Conservation (phyloP, 441 rosid species). For the Aleurites moluccanus region DNA sequence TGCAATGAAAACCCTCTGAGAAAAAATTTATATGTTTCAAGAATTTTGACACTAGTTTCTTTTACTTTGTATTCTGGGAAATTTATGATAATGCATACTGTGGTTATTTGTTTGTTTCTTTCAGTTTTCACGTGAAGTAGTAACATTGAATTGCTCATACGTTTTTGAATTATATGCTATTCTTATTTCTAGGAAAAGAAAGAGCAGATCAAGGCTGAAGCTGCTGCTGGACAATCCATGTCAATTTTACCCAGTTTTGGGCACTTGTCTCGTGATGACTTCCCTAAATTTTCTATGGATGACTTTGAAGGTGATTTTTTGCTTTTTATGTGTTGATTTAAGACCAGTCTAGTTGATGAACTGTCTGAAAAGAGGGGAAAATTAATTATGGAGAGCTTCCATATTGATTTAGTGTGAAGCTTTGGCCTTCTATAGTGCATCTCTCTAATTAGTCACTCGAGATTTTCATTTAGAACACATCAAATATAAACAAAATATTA, state of each 20-base stretch:
- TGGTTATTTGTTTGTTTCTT: background rate
- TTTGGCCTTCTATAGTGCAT: background rate
- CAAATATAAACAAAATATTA: background rate
- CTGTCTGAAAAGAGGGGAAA: background rate
- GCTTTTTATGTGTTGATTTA: background rate
- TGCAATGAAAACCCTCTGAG: background rate
- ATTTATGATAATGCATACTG: background rate
- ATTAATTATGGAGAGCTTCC: background rate
- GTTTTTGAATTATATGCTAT: slow-evolving; percentile 27
- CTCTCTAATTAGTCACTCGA: background rate
- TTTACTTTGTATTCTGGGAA: background rate
- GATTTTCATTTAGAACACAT: background rate
- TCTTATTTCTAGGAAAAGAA: slow-evolving; percentile 57
- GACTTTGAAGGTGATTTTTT: slow-evolving; percentile 75
- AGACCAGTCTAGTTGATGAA: background rate
- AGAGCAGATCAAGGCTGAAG: slow-evolving; percentile 78
- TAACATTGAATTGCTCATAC: background rate
- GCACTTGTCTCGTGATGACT: slow-evolving; percentile 35
- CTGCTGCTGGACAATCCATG: slow-evolving; percentile 45
- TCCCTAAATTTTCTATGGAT: slow-evolving; percentile 71
- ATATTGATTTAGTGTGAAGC: background rate
- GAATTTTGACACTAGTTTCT: background rate
- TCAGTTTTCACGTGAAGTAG: background rate
- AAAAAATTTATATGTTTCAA: background rate
- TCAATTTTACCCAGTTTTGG: slow-evolving; percentile 45